Conservation (phyloP, 1,284 basidiomycete species). For the Leucoagaricus sp. region DNA sequence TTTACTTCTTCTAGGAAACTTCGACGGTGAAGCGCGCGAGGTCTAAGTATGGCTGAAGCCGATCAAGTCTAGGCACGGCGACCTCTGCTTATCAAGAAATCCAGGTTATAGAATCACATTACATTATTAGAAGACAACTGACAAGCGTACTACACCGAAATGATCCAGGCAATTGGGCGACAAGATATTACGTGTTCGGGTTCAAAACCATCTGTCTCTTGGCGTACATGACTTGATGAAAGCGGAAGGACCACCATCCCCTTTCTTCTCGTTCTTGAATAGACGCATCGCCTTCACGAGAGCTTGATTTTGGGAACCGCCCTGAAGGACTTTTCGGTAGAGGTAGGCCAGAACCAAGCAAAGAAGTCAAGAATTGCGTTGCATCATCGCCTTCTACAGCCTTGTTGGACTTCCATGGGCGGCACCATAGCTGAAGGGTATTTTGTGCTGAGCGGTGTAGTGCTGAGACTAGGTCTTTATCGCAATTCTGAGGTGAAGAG, state of each 20-base stretch:
- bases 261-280: conserved; percentile 68
- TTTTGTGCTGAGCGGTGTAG: conserved; percentile 23
- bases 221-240: conserved; percentile 55
- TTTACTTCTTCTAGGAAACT: neutral
- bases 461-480: neutral
- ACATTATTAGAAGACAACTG: no score
- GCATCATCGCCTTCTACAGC: conserved; percentile 24
- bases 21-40: no score
- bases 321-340: conserved; percentile 35
- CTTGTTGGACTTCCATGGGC: conserved; percentile 33
- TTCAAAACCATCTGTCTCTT: conserved; percentile 12
- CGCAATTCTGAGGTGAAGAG: neutral
- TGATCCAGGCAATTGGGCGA: no score
- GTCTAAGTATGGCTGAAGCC: no score
- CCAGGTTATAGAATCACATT: no score
- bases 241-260: conserved; percentile 77
- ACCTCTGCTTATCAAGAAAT: neutral
- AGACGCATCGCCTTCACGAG: conserved; percentile 21
- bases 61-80: no score
- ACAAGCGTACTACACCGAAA: no score
- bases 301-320: conserved; percentile 21
- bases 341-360: conserved; percentile 61
- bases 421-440: conserved; percentile 20
- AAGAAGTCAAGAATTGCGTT: conserved; percentile 46
- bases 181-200: no score